Percentiles rank a stretch among this genome's conserved stretches.
Conservation (phyloP, 305 asterid species). For the Solanum hybrid region DNA sequence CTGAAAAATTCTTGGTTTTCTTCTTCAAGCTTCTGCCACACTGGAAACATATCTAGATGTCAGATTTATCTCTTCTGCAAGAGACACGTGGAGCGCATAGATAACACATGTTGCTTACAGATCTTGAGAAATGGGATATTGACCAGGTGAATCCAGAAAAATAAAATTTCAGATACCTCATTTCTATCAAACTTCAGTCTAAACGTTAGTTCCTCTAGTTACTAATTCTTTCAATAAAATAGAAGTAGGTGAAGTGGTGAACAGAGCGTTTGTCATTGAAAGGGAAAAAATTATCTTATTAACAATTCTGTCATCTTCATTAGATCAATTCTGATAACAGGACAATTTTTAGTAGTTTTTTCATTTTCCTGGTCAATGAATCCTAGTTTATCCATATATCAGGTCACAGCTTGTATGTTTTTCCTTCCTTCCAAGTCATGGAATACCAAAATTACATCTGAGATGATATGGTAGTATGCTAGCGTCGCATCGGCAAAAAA, state of each 20-base stretch:
- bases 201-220: not conserved
- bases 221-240: not conserved
- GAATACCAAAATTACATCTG: not conserved
- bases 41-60: conserved; percentile 30
- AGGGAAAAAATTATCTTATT: not conserved
- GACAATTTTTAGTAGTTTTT: not conserved
- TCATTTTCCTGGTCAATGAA: not conserved
- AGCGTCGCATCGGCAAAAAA: not conserved
- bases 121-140: not conserved
- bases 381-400: not conserved
- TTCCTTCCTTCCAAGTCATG: not conserved
- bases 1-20: conserved; percentile 53
- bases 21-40: conserved; percentile 69
- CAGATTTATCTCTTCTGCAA: conserved; percentile 4
- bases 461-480: not conserved
- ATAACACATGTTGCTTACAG: not conserved
- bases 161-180: not conserved
- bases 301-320: not conserved
- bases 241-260: not conserved
- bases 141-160: not conserved
- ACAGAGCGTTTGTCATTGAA: not conserved
- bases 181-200: not conserved
- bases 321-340: not conserved
- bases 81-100: not conserved
- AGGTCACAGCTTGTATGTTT: not conserved